phyloP scores from a whole-genome alignment of 192 early-diverging fungal genomes.

The Chytriomyces sp. region DNA sequence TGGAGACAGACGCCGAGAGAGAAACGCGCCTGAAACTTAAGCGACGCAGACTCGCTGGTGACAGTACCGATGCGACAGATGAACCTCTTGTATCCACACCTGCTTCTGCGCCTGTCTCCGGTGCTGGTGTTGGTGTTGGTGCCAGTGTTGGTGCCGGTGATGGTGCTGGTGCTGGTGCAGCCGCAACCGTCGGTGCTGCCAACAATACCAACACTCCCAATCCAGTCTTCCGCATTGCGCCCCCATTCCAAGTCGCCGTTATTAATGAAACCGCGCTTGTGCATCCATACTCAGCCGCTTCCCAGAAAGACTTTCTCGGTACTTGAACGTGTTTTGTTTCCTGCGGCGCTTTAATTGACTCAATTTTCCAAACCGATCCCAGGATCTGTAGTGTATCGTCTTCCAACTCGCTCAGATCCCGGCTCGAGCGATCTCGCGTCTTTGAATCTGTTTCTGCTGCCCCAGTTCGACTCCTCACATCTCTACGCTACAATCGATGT shows the following conservation, averaged over 20 bases:
- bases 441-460: conserved; percentile 51
- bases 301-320: background rate
- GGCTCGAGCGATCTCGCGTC: conserved; percentile 7
- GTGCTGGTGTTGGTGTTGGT: too few relatives aligned
- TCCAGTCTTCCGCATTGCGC: too few relatives aligned
- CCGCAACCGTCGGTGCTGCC: too few relatives aligned
- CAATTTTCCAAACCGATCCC: background rate
- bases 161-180: too few relatives aligned
- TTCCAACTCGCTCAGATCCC: background rate
- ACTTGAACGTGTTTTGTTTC: background rate
- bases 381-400: conserved; percentile 16
- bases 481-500: conserved; percentile 68
- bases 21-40: too few relatives aligned
- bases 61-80: too few relatives aligned
- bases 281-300: background rate
- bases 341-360: background rate
- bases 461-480: conserved; percentile 50
- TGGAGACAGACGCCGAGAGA: too few relatives aligned
- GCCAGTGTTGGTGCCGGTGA: too few relatives aligned
- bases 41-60: too few relatives aligned
- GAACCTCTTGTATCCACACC: too few relatives aligned
- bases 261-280: conserved; percentile 15
- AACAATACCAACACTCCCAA: too few relatives aligned
- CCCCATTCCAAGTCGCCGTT: conserved; percentile 15
- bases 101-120: too few relatives aligned